Percentiles rank a stretch among this genome's conserved stretches.
Evolutionary conservation across 768 basidiomycete species (phyloP).

Genomic region (Agaricus sinodeliciosus): DNA sequence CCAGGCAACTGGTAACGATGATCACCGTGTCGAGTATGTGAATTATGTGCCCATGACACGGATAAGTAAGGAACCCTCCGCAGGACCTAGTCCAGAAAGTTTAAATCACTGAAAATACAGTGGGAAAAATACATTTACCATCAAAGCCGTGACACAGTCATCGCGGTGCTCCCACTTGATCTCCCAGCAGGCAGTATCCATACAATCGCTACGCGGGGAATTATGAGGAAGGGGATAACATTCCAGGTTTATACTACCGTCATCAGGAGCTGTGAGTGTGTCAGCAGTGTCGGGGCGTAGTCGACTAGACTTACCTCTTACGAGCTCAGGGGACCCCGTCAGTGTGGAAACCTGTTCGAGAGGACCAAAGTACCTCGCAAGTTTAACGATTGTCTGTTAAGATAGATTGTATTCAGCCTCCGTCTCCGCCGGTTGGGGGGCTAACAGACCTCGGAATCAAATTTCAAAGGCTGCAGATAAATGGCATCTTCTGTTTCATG

Average conservation of each 20-base stretch:
- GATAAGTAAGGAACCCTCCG: slow-evolving; percentile 64
- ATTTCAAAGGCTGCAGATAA: slow-evolving; percentile 51
- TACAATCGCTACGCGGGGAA: slow-evolving; percentile 42
- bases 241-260: background rate
- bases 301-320: background rate
- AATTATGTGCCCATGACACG: slow-evolving; percentile 78
- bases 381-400: slow-evolving; percentile 40
- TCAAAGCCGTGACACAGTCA: slow-evolving; percentile 65
- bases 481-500: slow-evolving; percentile 24
- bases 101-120: background rate
- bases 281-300: background rate
- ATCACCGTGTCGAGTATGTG: background rate
- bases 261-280: background rate
- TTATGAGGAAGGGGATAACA: slow-evolving; percentile 49
- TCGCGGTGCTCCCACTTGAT: slow-evolving; percentile 77
- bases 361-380: slow-evolving; percentile 56
- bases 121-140: slow-evolving; percentile 34
- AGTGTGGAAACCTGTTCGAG: slow-evolving; percentile 48
- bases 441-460: slow-evolving; percentile 49
- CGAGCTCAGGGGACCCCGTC: slow-evolving; percentile 2
- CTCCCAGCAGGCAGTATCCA: slow-evolving; percentile 64
- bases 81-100: slow-evolving; percentile 44
- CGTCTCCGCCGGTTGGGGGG: background rate
- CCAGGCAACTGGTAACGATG: background rate
- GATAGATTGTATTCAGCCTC: background rate